Evolutionary conservation across 371 early-diverging fungal species (phyloP).

Genomic region (Phascolomyces articulosus): DNA sequence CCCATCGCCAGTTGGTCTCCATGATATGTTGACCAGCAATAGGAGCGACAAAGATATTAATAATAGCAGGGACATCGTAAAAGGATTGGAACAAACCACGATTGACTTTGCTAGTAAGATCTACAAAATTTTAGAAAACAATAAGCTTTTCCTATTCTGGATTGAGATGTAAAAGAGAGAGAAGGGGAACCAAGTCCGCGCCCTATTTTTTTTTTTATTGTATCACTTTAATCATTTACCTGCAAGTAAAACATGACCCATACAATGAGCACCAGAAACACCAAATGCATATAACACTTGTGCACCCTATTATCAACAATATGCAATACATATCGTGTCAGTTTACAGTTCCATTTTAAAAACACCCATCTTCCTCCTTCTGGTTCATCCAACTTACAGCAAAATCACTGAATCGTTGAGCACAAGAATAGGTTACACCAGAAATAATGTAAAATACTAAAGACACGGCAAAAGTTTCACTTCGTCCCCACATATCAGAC

Average conservation of each 20-base stretch:
- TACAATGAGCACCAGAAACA: slow-evolving; percentile 36
- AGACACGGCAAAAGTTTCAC: slow-evolving; percentile 36
- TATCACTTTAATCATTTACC: slow-evolving; percentile 27
- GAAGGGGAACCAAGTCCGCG: too few species aligned
- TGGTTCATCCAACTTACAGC: slow-evolving; percentile 23
- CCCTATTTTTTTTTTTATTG: too few species aligned
- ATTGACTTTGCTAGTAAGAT: slow-evolving; percentile 26
- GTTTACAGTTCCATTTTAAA: too few species aligned
- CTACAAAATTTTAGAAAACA: slow-evolving; percentile 8
- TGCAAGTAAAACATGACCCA: slow-evolving; percentile 50
- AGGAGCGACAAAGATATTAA: slow-evolving; percentile 33
- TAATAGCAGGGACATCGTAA: slow-evolving; percentile 41
- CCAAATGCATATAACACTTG: slow-evolving; percentile 47
- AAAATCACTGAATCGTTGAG: slow-evolving; percentile 32
- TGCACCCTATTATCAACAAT: slow-evolving; percentile 27
- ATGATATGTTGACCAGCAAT: slow-evolving; percentile 24
- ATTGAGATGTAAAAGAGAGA: neutral
- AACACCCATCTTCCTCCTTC: too few species aligned
- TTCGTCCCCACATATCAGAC: slow-evolving; percentile 47
- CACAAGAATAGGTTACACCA: slow-evolving; percentile 34
- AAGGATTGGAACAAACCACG: slow-evolving; percentile 31
- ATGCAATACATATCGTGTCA: neutral
- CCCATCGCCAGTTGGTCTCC: slow-evolving; percentile 24
- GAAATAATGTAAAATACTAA: slow-evolving; percentile 43
- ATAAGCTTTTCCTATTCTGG: neutral